Base-by-base conservation (phyloP, 441 rosid genomes). In the Syzygium syzygioides region DNA sequence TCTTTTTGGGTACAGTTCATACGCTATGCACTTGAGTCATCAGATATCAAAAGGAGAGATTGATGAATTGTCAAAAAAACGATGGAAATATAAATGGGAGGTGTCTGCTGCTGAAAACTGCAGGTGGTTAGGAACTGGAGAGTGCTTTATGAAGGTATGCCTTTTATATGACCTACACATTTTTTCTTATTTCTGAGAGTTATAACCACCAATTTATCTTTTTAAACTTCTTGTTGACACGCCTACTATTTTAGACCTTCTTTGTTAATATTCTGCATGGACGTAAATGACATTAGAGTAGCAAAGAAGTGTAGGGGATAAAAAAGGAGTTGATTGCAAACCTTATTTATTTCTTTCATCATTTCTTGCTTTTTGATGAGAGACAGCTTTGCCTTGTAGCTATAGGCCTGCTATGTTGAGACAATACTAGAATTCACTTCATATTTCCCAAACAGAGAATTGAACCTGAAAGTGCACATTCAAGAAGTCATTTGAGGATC, bases 51-150 rank as follows among this genome's bases (percentile, higher is more conserved):
- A 95, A 90, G 93, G 45, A 89, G 98, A 96, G 90, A 87, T 91
- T 90, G 93, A 94, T 66, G 90, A 87, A 86, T 89, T 96, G 88
- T 90, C 93, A 30, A 92, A 91, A 85, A 95, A 95, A 83, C 94
- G 91, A 89, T 91, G 94, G 95, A 95, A 94, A 88, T 96, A 94
- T 92, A 92, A 89, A 66, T 98, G 98, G 98, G 96, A 96, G 86
- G 88, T 94, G 86, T 95, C 95, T 90, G 94, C 96, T 90, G 79
- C 90, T 87, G 96, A 91, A 86, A 94, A 94, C 89, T 95, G 97
- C 95, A 98, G 86, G 92, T 96, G 98, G 98, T 86, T 89, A 85
- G 99, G 97, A 90, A 95, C 97, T 1, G 93, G 95, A 76, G 93
- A 92, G 88, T 93, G 93, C 91, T 94, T 94, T 87, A 86, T 94